Evolutionary conservation across 2,329 filamentous ascomycete species (phyloP), one percentile per base, ranked within the genome.

Genomic region (Penicillium sp.): DNA sequence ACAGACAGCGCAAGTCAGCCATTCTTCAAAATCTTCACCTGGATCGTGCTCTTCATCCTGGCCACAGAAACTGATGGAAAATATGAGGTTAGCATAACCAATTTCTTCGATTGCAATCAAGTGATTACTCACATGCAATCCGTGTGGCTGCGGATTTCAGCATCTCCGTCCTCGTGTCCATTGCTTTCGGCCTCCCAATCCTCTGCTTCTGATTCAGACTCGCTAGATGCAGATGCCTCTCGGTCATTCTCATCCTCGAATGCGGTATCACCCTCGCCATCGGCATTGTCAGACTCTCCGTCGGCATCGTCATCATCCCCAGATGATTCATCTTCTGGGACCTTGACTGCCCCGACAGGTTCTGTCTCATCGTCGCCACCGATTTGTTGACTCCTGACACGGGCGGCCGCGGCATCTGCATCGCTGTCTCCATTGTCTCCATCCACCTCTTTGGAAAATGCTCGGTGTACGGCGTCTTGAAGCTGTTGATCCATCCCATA

Each of bases 11-110:
- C 93, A 97, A 52, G 87, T 80, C 59, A 97, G 80, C 72, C 89
- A 92, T 57, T 88, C 81, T 73, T 95, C 92, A 67, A 88, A 95
- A 62, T 93, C 90, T 63, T 91, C 89, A 62, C 85, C 87, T 1
- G 91, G 90, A 66, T 93, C 91, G 62, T 93, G 83, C 54, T 95
- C 90, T 76, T 96, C 91, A 63, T 90, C 88, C 72, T 91, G 83
- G 55, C 87, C 87, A 77, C 93, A 97, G 69, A 93, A 96, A 63
- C 92, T 89, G 77, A 29, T 25, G 16, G 8, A 37, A 25, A 25
- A 62, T 52, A 55, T 51, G n/a, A 59, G 57, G 58, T 76, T 60
- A 80, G 72, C 58, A 66, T 57, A 21, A 37, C 10, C 29, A 4
- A 21, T 19, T 26, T 37, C 4, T 6, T 3, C 9, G 6, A 13